phyloP scores from a whole-genome alignment of 2,329 filamentous ascomycete species.

The Sporothrix mexicana region DNA sequence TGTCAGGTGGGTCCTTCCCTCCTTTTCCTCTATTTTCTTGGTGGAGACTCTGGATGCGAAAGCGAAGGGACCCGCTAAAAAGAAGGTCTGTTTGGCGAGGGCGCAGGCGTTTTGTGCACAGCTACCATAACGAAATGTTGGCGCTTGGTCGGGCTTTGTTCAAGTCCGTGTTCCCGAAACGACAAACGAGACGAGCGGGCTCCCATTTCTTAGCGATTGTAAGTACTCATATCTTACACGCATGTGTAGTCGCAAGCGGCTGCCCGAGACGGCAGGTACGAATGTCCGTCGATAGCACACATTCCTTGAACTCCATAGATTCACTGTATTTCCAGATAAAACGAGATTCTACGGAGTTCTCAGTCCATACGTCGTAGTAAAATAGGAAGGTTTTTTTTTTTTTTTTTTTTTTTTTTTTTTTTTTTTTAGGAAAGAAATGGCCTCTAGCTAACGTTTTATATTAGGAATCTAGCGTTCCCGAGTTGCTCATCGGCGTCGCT shows the following conservation, averaged over 20 bases:
- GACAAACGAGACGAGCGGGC: background rate
- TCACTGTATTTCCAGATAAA: too few relatives aligned
- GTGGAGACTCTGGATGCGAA: slow-evolving; percentile 5
- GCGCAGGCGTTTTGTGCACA: background rate
- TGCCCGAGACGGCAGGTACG: background rate
- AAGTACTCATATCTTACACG: background rate
- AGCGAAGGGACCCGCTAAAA: background rate
- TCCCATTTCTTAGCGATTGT: background rate
- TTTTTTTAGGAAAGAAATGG: too few relatives aligned
- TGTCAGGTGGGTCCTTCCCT: slow-evolving; percentile 7
- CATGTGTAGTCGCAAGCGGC: background rate
- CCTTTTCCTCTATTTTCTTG: background rate
- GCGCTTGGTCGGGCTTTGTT: slow-evolving; percentile 4
- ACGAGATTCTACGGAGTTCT: too few relatives aligned
- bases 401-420: too few relatives aligned
- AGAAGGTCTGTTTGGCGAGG: background rate
- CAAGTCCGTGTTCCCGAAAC: slow-evolving; percentile 17
- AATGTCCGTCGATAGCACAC: background rate
- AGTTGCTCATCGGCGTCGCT: background rate
- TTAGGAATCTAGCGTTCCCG: background rate
- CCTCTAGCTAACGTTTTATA: background rate
- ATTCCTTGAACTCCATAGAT: too few relatives aligned
- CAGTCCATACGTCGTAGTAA: too few relatives aligned
- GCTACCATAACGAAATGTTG: too few relatives aligned
- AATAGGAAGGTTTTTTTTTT: too few relatives aligned